Conservation (phyloP, 148 eudicot species). For the Rhododendron kiyosumense region DNA sequence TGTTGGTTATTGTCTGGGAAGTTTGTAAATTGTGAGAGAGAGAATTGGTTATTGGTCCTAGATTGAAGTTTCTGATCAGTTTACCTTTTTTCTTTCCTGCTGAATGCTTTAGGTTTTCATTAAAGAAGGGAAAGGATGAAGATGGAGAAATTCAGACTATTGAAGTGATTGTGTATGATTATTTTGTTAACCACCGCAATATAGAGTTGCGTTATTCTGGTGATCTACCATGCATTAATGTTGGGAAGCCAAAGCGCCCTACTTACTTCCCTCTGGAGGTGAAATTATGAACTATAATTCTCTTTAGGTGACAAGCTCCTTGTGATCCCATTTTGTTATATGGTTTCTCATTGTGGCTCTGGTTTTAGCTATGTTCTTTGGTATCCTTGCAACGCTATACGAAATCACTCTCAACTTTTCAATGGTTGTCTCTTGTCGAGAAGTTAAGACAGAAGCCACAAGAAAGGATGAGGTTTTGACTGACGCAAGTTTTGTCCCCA, state of each 20-base stretch:
- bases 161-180: constrained; percentile 57
- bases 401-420: constrained; percentile 31
- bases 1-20: not conserved
- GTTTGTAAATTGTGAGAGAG: not conserved
- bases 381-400: constrained; percentile 45
- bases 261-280: constrained; percentile 69
- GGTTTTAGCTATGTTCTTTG: constrained; percentile 30
- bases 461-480: constrained; percentile 34
- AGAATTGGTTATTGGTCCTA: not conserved
- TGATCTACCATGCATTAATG: constrained; percentile 59
- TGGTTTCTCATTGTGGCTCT: not conserved
- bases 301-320: not conserved
- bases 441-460: constrained; percentile 38
- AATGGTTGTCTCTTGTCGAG: constrained; percentile 39
- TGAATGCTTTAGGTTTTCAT: constrained; percentile 35
- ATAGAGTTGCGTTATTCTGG: constrained; percentile 35
- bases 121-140: constrained; percentile 24
- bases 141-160: constrained; percentile 26
- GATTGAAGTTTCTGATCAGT: no score
- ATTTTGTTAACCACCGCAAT: constrained; percentile 39
- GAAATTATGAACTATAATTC: not conserved
- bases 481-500: constrained; percentile 24
- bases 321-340: not conserved
- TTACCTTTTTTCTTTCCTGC: not conserved
- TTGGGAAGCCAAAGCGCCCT: constrained; percentile 67